Evolutionary conservation across 1,284 basidiomycete species (phyloP).

Genomic region (Stereum hirsutum): DNA sequence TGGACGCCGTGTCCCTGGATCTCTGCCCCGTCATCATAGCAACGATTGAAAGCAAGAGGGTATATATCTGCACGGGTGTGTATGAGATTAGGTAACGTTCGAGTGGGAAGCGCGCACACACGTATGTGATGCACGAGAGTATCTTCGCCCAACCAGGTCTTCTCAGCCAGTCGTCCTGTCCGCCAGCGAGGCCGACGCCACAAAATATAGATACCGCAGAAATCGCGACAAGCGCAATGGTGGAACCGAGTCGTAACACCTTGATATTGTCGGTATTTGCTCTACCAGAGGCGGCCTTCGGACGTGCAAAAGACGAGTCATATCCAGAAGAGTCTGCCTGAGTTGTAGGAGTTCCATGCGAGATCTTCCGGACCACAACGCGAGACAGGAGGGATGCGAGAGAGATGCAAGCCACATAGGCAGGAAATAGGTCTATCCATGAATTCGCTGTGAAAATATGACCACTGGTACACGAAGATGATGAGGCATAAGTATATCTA

Average conservation of each 20-base stretch:
- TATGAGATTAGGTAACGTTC: neutral
- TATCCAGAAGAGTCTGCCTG: too few relatives aligned
- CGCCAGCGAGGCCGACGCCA: constrained; percentile 2
- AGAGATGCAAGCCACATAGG: too few relatives aligned
- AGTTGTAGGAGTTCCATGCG: constrained; percentile 2
- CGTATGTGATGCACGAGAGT: constrained; percentile 13
- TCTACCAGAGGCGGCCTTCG: constrained; percentile 14
- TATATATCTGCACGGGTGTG: constrained; percentile 13
- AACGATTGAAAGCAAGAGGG: constrained; percentile 14
- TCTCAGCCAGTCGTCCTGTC: neutral
- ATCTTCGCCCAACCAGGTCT: constrained; percentile 11
- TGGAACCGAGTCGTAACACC: constrained; percentile 14
- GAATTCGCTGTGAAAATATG: too few relatives aligned
- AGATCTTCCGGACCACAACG: neutral
- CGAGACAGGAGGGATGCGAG: constrained; percentile 4
- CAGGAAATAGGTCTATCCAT: too few relatives aligned
- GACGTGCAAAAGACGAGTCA: constrained; percentile 4
- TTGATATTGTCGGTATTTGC: constrained; percentile 16
- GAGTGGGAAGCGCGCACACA: too few relatives aligned
- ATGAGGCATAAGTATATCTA: too few relatives aligned
- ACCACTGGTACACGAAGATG: too few relatives aligned
- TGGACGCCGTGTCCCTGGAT: constrained; percentile 8
- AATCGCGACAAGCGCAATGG: constrained; percentile 12
- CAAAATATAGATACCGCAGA: constrained; percentile 12
- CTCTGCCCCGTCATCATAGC: constrained; percentile 10